Evolutionary conservation across 2,329 filamentous ascomycete species (phyloP).

Genomic region (Hirsutella thompsonii): DNA sequence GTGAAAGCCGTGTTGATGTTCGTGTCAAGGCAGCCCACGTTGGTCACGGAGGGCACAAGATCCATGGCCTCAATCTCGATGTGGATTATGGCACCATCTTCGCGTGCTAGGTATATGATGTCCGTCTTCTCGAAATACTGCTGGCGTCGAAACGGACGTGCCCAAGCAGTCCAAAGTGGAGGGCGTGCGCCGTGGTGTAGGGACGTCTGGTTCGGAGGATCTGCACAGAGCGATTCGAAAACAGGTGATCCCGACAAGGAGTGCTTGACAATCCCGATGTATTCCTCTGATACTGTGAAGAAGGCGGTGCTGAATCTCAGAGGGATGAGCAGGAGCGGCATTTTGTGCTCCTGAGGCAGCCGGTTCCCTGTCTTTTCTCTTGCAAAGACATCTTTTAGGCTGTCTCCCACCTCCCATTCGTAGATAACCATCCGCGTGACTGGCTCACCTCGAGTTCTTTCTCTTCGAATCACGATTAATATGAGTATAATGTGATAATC

Average conservation of each 20-base stretch:
- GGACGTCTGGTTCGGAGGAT: constrained; percentile 24
- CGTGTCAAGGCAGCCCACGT: constrained; percentile 52
- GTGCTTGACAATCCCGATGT: constrained; percentile 43
- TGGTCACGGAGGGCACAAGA: constrained; percentile 39
- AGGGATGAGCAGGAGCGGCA: constrained; percentile 61
- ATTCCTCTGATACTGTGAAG: constrained; percentile 49
- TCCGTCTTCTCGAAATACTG: constrained; percentile 54
- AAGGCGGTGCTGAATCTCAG: constrained; percentile 60
- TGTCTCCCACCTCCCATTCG: constrained; percentile 44
- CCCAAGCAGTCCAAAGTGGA: constrained; percentile 76
- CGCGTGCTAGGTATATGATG: constrained; percentile 72
- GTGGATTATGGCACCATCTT: constrained; percentile 71
- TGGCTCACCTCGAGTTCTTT: constrained; percentile 11
- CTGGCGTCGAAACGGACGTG: constrained; percentile 57
- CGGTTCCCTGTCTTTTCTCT: constrained; percentile 35
- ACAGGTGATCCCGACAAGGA: constrained; percentile 36
- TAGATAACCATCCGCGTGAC: constrained; percentile 41
- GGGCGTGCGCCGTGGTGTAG: constrained; percentile 31
- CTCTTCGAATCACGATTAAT: constrained; percentile 40
- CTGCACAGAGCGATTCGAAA: constrained; percentile 31
- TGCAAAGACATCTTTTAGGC: constrained; percentile 30
- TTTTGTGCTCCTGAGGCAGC: constrained; percentile 36
- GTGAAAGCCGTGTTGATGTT: constrained; percentile 76
- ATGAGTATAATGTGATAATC: constrained; percentile 64
- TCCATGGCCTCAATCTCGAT: constrained; percentile 51